Evolutionary conservation across 1,139 yeast genomes (phyloP), one percentile per base, ranked within the genome.

Genomic region (Saccharomycopsis crataegensis): DNA sequence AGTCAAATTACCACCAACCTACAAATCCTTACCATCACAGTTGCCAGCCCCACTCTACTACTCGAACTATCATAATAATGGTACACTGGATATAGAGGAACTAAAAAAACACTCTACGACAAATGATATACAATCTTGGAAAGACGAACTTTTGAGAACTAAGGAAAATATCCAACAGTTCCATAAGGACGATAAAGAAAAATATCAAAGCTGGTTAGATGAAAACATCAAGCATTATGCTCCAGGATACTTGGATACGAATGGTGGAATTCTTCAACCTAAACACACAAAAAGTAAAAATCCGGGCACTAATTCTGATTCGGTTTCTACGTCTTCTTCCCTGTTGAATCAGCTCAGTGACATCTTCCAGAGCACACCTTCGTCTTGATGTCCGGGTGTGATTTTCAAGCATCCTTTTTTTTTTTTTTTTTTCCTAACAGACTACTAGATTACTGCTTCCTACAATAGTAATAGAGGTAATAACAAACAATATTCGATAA

Each of bases 1-100:
- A 1, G 72, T 81, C 37, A 75, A 80, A 2, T 68, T 82, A 43
- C 78, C 82, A 43, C 67, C 75, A 52, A 77, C 76, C 59, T 82
- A 77, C 64, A 71, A 69, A 55, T 64, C 67, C 34, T 62, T 72
- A 8, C 72, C 74, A 4, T 56, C 63, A 9, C 55, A 61, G 12
- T 57, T 68, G 12, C 57, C 58, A 7, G 42, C 41, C 6, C 12
- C 36, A 12, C 12, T 56, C 5, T 56, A 48, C 42, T 53, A 47
- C 31, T 56, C 58, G n/a, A 44, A 51, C 43, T 54, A 54, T 31
- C 52, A 36, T 9, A 22, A 32, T 14, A 32, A n/a, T 11, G 11
- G 34, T 14, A 16, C 11, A 17, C 71, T 71, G 11, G 64, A 60
- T 8, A 63, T 71, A 1, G 62, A 67, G 7, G 63, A 65, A 9